Evolutionary conservation across 2,329 filamentous ascomycete species (phyloP).

Genomic region (Monosporascus sp.): DNA sequence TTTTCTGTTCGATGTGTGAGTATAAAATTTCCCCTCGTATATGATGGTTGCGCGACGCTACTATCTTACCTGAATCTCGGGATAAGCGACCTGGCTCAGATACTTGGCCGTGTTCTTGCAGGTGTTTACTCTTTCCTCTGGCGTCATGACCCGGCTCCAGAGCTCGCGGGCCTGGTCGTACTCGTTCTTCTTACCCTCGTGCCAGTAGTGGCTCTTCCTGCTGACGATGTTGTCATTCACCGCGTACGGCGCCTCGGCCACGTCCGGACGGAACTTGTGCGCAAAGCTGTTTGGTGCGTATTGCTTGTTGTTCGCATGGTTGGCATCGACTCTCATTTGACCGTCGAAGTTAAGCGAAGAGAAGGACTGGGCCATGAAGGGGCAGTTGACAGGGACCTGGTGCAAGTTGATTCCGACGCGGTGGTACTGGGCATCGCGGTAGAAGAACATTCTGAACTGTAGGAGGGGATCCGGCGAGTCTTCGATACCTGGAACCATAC

Average conservation of each 20-base stretch:
- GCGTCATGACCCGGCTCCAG: constrained; percentile 43
- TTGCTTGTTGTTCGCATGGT: constrained; percentile 41
- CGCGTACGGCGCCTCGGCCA: constrained; percentile 43
- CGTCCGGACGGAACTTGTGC: constrained; percentile 46
- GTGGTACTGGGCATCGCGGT: constrained; percentile 46
- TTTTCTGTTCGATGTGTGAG: constrained; percentile 21
- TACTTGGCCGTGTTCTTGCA: constrained; percentile 44
- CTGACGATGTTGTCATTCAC: constrained; percentile 45
- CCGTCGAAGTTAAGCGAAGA: constrained; percentile 46
- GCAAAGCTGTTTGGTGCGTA: constrained; percentile 48
- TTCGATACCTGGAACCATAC: constrained; percentile 47
- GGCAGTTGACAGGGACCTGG: constrained; percentile 39
- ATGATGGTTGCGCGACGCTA: neutral
- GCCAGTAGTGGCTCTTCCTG: constrained; percentile 49
- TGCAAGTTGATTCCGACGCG: constrained; percentile 48
- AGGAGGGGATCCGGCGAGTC: constrained; percentile 42
- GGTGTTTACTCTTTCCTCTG: constrained; percentile 37
- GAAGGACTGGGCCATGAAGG: constrained; percentile 38
- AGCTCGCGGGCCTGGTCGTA: constrained; percentile 47
- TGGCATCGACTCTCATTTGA: constrained; percentile 41
- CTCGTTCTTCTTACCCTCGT: constrained; percentile 47
- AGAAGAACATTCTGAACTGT: constrained; percentile 46
- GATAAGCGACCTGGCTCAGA: constrained; percentile 37
- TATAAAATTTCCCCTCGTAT: neutral
- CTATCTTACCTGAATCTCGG: constrained; percentile 33